Conservation (phyloP, 345 rosid species). For the Excoecaria cochinchinensis region DNA sequence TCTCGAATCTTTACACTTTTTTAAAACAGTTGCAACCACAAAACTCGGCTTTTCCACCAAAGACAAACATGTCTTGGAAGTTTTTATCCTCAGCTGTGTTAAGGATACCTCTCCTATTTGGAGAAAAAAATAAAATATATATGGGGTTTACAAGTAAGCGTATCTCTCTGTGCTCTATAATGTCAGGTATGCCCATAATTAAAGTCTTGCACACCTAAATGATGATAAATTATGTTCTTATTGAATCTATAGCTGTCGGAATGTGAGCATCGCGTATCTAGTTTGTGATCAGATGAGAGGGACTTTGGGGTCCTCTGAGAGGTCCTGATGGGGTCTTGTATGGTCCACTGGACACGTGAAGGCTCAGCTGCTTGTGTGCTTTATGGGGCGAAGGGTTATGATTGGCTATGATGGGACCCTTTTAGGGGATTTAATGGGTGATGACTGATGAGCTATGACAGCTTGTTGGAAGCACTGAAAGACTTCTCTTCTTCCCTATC, state of each 20-base stretch:
- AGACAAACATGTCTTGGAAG: conserved; percentile 45
- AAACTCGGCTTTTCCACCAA: conserved; percentile 38
- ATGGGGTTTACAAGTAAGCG: conserved; percentile 9
- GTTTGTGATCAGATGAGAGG: conserved; percentile 46
- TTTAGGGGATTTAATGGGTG: conserved; percentile 13
- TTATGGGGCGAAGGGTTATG: conserved; percentile 38
- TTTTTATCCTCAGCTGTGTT: conserved; percentile 34
- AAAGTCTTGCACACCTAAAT: conserved; percentile 26
- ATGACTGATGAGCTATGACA: conserved; percentile 35
- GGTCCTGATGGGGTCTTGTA: conserved; percentile 30
- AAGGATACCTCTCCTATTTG: conserved; percentile 37
- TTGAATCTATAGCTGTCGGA: conserved; percentile 40
- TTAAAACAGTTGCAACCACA: conserved; percentile 72
- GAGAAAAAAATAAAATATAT: conserved; percentile 8
- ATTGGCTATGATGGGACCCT: conserved; percentile 49
- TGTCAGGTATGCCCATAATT: conserved; percentile 39
- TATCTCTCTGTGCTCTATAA: conserved; percentile 33
- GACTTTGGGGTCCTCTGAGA: conserved; percentile 37
- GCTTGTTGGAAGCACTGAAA: conserved; percentile 30
- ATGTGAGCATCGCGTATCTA: conserved; percentile 42
- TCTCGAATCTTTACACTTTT: conserved; percentile 74
- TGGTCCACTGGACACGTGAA: conserved; percentile 43
- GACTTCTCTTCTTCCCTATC: conserved; percentile 27
- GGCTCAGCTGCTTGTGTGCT: conserved; percentile 37
- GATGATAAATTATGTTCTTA: conserved; percentile 30